Conservation (phyloP, 768 basidiomycete species). For the Panaeolus papilionaceus region DNA sequence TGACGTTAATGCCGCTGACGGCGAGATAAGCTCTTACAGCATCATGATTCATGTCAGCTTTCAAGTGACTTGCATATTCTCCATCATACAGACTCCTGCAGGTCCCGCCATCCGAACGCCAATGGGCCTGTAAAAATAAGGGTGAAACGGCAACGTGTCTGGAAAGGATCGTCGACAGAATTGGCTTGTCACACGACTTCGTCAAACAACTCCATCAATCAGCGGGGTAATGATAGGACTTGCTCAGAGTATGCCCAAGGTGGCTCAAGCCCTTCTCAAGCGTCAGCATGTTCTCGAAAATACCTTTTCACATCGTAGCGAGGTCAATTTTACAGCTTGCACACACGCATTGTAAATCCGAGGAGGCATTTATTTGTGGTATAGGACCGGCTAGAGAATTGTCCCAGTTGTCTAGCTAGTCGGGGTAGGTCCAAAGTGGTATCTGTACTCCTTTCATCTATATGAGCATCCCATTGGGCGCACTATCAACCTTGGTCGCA, state of each 20-base stretch:
- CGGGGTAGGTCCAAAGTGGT: not conserved
- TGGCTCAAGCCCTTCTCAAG: not conserved
- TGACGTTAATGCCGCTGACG: not conserved
- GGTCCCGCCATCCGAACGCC: constrained; percentile 5
- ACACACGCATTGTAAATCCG: not conserved
- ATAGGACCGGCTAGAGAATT: not conserved
- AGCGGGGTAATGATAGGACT: constrained; percentile 1
- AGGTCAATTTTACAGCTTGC: not conserved
- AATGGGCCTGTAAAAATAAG: constrained; percentile 6
- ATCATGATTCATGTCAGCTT: not conserved
- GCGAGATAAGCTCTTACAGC: constrained; percentile 1
- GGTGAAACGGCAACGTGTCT: not conserved
- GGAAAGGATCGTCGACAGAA: not conserved
- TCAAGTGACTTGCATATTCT: not conserved
- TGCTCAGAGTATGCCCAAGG: not conserved
- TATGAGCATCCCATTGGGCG: not conserved
- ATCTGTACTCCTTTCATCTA: not conserved
- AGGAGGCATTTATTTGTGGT: constrained; percentile 1
- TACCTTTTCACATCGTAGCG: constrained; percentile 4
- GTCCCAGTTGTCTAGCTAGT: not conserved
- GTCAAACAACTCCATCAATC: not conserved
- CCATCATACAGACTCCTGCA: not conserved
- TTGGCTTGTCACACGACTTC: constrained; percentile 4
- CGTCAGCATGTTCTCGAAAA: constrained; percentile 9
- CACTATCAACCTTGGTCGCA: constrained; percentile 10